Evolutionary conservation across 2,329 filamentous ascomycete genomes (phyloP).

Genomic region (Helotiales sp.): DNA sequence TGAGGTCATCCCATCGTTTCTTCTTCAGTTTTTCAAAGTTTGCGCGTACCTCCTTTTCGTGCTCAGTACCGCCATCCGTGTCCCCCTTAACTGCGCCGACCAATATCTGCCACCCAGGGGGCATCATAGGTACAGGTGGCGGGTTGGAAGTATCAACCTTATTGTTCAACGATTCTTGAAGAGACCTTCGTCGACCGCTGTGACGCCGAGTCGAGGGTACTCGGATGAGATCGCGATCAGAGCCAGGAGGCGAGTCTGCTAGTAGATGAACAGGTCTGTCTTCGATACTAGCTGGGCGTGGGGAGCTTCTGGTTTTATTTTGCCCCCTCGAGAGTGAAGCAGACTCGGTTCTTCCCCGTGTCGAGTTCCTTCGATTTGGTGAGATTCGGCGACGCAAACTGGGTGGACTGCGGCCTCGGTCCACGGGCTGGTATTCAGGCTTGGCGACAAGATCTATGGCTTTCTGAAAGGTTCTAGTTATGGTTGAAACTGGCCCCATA

Average conservation of each 20-base stretch:
- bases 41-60: not conserved
- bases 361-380: not conserved
- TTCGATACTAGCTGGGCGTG: not conserved
- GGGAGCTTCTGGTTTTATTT: not conserved
- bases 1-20: not conserved
- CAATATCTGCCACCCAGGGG: not conserved
- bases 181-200: not conserved
- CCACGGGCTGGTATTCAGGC: not conserved
- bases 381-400: not conserved
- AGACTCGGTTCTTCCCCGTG: not conserved
- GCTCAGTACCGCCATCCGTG: not conserved
- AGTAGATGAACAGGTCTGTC: not conserved
- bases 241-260: not conserved
- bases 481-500: not conserved
- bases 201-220: not conserved
- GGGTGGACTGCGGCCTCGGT: not conserved
- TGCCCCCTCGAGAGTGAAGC: not conserved
- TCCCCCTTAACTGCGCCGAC: not conserved
- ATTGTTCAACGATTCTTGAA: slow-evolving; percentile 5
- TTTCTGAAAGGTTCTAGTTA: not conserved
- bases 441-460: not conserved
- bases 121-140: not conserved
- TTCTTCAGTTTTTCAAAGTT: slow-evolving; percentile 3
- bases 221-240: not conserved
- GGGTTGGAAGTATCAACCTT: slow-evolving; percentile 1